Base-by-base conservation (phyloP, 768 basidiomycete genomes). In the Mycena haematopus region DNA sequence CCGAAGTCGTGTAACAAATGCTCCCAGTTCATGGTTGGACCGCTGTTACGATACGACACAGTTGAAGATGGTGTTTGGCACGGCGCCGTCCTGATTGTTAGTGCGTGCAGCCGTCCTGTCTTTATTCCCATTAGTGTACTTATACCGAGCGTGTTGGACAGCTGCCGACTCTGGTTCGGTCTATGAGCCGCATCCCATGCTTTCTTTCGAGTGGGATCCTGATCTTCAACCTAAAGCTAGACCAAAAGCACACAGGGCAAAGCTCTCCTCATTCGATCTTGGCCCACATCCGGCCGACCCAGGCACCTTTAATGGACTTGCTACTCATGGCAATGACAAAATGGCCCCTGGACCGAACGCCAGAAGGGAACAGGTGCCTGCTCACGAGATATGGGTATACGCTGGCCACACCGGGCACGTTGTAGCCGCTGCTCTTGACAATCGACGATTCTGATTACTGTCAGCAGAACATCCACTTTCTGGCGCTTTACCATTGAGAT, bases 401-500 rank as follows among this genome's bases (percentile, higher is more conserved):
- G 80, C 78, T 15, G 84, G 87, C 24, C 72, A 73, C 56, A 79
- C 81, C 52, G 84, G 87, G 86, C 84, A 64, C 54, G 83, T 73
- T 14, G 1, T n/a, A 22, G 13, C 14, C 17, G 42, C 56, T 58
- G 29, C 15, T 59, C 21, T 56, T 13, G 62, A 53, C 27, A 64
- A 52, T 38, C 44, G 50, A 52, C 14, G 25, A 53, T 47, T 36
- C 31, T 56, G 31, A 50, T 25, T 29, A 50, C 36, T 54, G 31
- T 33, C 24, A 51, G 31, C 62, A 96, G 95, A 6, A 89, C 90
- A 0, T 95, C 86, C 71, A 93, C 93, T 1, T 99, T 99, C 79
- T 99, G 95, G 92, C 84, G 96, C 56, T 98, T 98, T 78, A 80
- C 88, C 70, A 86, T 98, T 51, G 86, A 89, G 65, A 82, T 99